Base-by-base conservation (phyloP, 2,329 filamentous ascomycete genomes). In the Blastomyces emzantsi region DNA sequence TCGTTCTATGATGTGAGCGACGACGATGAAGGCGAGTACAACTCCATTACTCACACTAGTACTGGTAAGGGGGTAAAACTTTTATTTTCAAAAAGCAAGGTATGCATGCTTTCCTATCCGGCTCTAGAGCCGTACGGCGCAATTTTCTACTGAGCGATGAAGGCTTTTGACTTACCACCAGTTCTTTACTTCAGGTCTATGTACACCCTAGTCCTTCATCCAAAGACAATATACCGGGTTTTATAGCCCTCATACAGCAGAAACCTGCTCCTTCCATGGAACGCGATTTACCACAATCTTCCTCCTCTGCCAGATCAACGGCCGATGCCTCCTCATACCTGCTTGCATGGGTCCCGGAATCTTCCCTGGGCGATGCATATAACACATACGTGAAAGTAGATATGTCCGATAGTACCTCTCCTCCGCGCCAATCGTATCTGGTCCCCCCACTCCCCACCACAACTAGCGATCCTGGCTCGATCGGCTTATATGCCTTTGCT, bases 1-100 rank as follows among this genome's bases (percentile, higher is more conserved):
- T 96, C 91, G 71, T 94, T 93, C 81, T 97, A 96, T 81, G 93
- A 93, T 72, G 82, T 97, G 82, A 96, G 90, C 76, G 95, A 99
- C 79, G 92, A 96, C 72, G 92, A 96, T 67, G 94, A 97, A 77
- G 90, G 89, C 69, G 94, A 90, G 55, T 99, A 99, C 79, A 90
- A 95, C 74, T 97, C 92, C 22, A 91, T 99, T 71, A 89, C 90
- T 4, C 90, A 95, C 72, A 85, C 86, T 3, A 85, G 84, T 68
- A 86, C 86, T 2, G 89, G 90, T 0, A 85, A 85, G 68, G 94
- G 66, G 1, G 94, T 99, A 56, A 99, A 97, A 78, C 81, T 99
- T 41, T 81, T 99, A 17, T 97, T 89, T 72, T 93, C 92, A 25
- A 99, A 99, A 80, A 97, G 92, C 87, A 99, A 97, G 83, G 90